These are phyloP conservation scores for Citrullus mucosospermus DNA, from an alignment of 306 rosid genomes.

Conservation along the genomic window DNA sequence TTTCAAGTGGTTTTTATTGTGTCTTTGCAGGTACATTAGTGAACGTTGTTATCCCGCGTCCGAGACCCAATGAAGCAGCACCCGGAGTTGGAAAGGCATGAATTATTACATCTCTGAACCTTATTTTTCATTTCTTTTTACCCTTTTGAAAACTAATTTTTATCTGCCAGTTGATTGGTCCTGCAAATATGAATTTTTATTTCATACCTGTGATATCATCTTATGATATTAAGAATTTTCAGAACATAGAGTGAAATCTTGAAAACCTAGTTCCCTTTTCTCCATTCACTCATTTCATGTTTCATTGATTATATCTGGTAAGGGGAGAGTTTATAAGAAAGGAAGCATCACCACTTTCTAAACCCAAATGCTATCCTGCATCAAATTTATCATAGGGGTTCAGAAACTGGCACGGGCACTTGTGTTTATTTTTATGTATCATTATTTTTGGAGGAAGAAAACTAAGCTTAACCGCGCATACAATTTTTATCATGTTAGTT, in stretches of 20 bases:
- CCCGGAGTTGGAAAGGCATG: conserved; percentile 82
- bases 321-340: background rate
- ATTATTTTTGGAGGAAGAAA: background rate
- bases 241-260: background rate
- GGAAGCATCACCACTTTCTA: background rate
- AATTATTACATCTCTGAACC: background rate
- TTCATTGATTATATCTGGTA: background rate
- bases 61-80: conserved; percentile 44
- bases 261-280: background rate
- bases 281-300: background rate
- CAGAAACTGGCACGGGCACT: too few species aligned
- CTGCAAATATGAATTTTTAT: background rate
- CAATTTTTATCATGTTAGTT: background rate
- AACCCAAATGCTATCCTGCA: background rate
- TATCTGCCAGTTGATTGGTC: background rate
- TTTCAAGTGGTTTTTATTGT: conserved; percentile 8
- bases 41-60: conserved; percentile 77
- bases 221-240: background rate
- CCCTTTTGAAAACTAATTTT: background rate
- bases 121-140: background rate
- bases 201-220: background rate
- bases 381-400: background rate
- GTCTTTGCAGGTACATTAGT: conserved; percentile 62
- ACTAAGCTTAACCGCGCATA: background rate
- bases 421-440: background rate